Conservation (phyloP, 202 grass and related monocot species). For the Schoenoplectus tabernaemontani region DNA sequence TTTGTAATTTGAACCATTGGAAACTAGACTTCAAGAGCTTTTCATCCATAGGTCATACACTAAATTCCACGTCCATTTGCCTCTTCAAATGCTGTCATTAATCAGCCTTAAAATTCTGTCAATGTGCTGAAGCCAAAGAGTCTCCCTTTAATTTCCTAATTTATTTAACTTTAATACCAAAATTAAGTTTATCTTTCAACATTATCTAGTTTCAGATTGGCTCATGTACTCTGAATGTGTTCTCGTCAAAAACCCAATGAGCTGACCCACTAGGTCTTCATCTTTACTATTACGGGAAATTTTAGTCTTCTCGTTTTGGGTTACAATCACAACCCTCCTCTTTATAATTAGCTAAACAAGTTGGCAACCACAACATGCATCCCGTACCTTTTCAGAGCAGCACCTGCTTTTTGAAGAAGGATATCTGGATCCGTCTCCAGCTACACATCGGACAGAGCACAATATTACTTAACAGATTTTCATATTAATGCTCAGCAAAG, state of each 20-base stretch:
- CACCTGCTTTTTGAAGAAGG: conserved; percentile 69
- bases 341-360: conserved; percentile 73
- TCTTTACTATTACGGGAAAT: conserved; percentile 42
- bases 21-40: no score
- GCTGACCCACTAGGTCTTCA: conserved; percentile 55
- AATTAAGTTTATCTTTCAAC: no score
- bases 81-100: no score
- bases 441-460: conserved; percentile 20
- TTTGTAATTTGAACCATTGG: no score
- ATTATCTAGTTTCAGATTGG: conserved; percentile 12
- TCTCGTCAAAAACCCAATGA: conserved; percentile 28
- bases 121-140: no score
- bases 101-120: no score
- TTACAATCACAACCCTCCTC: conserved; percentile 61
- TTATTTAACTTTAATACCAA: no score
- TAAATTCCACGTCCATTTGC: no score
- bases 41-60: no score
- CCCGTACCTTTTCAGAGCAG: conserved; percentile 54
- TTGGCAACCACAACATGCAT: conserved; percentile 80
- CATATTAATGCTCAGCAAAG: neutral
- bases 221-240: conserved; percentile 38
- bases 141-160: no score
- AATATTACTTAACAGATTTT: no score
- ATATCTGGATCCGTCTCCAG: conserved; percentile 79
- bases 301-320: conserved; percentile 31